A percentile compares a stretch with the other conserved stretches of the same genome.
Conservation (phyloP, 768 basidiomycete genomes). For the Macrocybe gigantea region DNA sequence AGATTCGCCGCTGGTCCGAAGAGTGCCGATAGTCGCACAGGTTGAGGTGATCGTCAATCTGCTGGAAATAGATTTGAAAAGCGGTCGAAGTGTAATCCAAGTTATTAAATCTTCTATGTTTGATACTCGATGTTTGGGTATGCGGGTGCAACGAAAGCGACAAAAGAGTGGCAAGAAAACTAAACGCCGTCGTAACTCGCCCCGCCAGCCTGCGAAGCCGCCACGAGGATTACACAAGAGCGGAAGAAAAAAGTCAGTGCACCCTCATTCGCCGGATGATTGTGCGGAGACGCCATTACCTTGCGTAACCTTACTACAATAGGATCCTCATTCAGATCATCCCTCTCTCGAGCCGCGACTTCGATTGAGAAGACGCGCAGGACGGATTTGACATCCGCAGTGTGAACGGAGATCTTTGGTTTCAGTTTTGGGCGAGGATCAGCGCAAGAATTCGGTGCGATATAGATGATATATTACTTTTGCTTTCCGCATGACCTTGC, state of each 20-base stretch:
- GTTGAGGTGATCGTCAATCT: background rate
- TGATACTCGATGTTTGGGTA: too few relatives aligned
- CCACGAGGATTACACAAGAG: slow-evolving; percentile 7
- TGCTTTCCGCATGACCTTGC: slow-evolving; percentile 89
- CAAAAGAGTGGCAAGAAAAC: slow-evolving; percentile 11
- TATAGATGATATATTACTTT: slow-evolving; percentile 39
- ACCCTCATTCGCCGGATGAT: slow-evolving; percentile 6
- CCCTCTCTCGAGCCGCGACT: slow-evolving; percentile 76
- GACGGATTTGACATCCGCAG: slow-evolving; percentile 80
- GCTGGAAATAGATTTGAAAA: too few relatives aligned
- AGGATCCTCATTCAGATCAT: slow-evolving; percentile 83
- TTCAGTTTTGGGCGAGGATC: slow-evolving; percentile 19
- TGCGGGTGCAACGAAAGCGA: background rate
- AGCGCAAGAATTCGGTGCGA: slow-evolving; percentile 13
- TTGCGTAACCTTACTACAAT: slow-evolving; percentile 79
- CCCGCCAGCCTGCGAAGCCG: slow-evolving; percentile 62
- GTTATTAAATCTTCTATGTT: too few relatives aligned
- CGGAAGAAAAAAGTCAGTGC: slow-evolving; percentile 5
- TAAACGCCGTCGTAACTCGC: slow-evolving; percentile 86
- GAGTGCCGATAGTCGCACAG: background rate
- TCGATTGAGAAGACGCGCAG: slow-evolving; percentile 81
- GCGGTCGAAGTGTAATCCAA: too few relatives aligned
- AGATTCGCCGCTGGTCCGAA: slow-evolving; percentile 27
- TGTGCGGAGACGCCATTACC: slow-evolving; percentile 34
- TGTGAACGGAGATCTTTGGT: slow-evolving; percentile 87